Conservation (phyloP, 2,329 filamentous ascomycete genomes). For the Cladorrhinum sp. region DNA sequence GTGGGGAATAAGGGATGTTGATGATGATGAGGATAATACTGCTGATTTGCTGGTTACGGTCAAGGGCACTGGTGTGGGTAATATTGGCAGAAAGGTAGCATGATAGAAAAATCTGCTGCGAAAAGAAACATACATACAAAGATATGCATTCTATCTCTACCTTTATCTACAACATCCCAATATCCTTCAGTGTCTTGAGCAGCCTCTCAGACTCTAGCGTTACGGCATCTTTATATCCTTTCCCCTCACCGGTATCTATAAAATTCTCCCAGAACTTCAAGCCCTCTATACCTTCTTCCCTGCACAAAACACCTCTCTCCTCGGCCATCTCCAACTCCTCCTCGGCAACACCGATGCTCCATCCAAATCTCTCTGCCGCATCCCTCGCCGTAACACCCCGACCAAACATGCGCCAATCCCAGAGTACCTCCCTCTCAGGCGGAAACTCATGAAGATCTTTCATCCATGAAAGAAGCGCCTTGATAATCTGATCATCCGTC, state of each 20-base stretch:
- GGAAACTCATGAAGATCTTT: conserved; percentile 66
- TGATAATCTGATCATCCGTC: conserved; percentile 86
- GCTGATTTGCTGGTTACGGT: conserved; percentile 82
- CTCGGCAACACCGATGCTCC: conserved; percentile 93
- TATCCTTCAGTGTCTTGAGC: conserved; percentile 42
- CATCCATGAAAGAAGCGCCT: conserved; percentile 73
- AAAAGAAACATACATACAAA: too few relatives aligned
- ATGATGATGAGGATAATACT: conserved; percentile 59
- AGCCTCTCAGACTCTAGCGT: conserved; percentile 41
- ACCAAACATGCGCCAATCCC: conserved; percentile 77
- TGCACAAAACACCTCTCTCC: conserved; percentile 79
- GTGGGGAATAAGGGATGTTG: conserved; percentile 81
- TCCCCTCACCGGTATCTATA: conserved; percentile 47
- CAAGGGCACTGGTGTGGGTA: conserved; percentile 89
- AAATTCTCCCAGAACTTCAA: conserved; percentile 90
- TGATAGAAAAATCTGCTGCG: too few relatives aligned
- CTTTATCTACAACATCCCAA: conserved; percentile 34
- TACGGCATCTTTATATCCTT: conserved; percentile 30
- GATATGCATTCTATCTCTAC: not conserved
- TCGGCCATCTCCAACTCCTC: conserved; percentile 98
- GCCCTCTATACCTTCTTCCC: conserved; percentile 89
- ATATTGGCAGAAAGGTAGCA: conserved; percentile 86
- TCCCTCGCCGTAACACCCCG: conserved; percentile 87
- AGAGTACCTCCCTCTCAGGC: conserved; percentile 61
- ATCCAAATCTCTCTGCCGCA: conserved; percentile 83